Percentiles rank a stretch among this genome's conserved stretches.
phyloP scores from a whole-genome alignment of 1,284 basidiomycete genomes.

The Vanrija pseudolonga region DNA sequence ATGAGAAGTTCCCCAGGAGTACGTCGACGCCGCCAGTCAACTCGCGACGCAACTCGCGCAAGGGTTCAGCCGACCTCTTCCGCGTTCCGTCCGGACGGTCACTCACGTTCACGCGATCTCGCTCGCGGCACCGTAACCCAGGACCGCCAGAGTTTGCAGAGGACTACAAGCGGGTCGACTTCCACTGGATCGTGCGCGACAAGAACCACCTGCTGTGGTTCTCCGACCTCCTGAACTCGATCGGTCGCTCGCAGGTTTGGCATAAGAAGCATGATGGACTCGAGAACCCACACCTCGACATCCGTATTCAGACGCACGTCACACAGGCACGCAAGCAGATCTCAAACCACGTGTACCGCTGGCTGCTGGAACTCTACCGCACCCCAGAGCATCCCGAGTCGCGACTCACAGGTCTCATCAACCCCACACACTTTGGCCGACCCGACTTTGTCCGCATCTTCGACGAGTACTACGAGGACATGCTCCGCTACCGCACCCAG shows the following conservation, averaged over 20 bases:
- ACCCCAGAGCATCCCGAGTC: conserved; percentile 24
- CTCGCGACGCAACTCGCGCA: not conserved
- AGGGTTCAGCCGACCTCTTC: not conserved
- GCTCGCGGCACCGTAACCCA: conserved; percentile 5
- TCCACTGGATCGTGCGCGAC: conserved; percentile 34
- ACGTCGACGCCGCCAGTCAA: not conserved
- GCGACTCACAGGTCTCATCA: conserved; percentile 28
- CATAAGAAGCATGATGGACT: conserved; percentile 12
- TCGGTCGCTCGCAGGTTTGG: conserved; percentile 24
- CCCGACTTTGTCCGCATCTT: conserved; percentile 31
- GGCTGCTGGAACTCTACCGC: conserved; percentile 28
- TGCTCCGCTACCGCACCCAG: conserved; percentile 15
- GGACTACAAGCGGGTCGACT: conserved; percentile 30
- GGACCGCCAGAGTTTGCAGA: not conserved
- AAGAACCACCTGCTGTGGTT: conserved; percentile 29
- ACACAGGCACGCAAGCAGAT: conserved; percentile 24
- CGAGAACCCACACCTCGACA: conserved; percentile 21
- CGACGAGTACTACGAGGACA: conserved; percentile 31
- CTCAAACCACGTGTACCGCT: conserved; percentile 27
- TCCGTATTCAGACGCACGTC: conserved; percentile 29
- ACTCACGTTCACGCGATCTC: conserved; percentile 2
- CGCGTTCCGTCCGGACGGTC: not conserved
- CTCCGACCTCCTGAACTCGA: conserved; percentile 26
- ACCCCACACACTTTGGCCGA: conserved; percentile 27
- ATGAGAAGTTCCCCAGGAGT: not conserved